Evolutionary conservation across 2,329 filamentous ascomycete species (phyloP).

Genomic region (Phoma sp.): DNA sequence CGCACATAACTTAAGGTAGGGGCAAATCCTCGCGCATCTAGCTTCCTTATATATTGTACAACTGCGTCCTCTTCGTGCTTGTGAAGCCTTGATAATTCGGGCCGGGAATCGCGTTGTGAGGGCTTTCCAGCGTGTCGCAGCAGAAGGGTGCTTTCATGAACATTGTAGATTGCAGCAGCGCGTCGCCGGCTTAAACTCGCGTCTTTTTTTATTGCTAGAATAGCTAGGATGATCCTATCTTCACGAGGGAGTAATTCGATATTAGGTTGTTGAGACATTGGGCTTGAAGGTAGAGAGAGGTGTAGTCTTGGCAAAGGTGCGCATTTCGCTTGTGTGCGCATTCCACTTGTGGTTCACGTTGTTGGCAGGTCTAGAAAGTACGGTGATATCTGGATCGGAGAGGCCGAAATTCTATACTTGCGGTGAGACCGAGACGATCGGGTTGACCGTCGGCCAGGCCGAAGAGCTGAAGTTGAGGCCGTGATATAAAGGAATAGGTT

Average conservation of each 20-base stretch:
- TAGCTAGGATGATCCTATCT: conserved; percentile 14
- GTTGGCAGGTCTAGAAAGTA: no score
- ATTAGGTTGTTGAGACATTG: conserved; percentile 20
- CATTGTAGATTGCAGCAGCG: conserved; percentile 8
- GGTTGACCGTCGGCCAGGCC: no score
- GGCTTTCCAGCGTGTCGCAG: conserved; percentile 1
- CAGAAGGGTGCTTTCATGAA: conserved; percentile 8
- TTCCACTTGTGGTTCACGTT: no score
- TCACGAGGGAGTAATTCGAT: conserved; percentile 15
- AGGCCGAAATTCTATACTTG: no score
- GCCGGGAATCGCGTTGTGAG: conserved; percentile 9
- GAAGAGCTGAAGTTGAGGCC: no score
- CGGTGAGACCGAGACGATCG: no score
- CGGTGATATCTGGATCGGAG: no score
- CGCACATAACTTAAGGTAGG: conserved; percentile 11
- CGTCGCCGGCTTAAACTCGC: conserved; percentile 10
- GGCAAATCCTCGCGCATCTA: conserved; percentile 18
- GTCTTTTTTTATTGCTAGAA: conserved; percentile 10
- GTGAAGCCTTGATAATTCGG: conserved; percentile 14
- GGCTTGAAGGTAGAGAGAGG: conserved; percentile 2
- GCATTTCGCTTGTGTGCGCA: no score
- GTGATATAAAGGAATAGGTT: no score
- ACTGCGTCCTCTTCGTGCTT: conserved; percentile 13
- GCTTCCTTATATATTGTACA: conserved; percentile 17
- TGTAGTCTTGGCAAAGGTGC: conserved; percentile 13